Conservation (phyloP, 495 filamentous ascomycete species). For the Hypomontagnella submonticulosa region DNA sequence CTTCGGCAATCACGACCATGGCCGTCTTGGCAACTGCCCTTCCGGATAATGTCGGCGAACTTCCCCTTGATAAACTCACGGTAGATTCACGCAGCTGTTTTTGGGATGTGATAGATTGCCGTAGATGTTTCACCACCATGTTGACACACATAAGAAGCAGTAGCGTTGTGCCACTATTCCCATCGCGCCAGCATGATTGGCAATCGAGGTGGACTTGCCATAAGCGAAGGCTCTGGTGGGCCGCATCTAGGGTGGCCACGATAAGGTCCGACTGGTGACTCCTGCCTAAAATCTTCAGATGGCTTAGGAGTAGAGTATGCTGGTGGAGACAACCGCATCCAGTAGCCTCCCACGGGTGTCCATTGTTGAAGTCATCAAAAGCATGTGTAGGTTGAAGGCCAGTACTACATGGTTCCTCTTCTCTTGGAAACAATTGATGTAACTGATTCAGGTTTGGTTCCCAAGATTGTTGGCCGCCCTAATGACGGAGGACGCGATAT, state of each 20-base stretch:
- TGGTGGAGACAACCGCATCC: constrained; percentile 5
- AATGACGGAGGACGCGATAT: background rate
- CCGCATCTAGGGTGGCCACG: background rate
- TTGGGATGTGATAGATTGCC: background rate
- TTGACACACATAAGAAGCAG: constrained; percentile 2
- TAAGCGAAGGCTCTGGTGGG: background rate
- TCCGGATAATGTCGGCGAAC: background rate
- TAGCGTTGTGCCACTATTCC: background rate
- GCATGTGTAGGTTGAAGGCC: background rate
- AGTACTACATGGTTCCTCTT: background rate
- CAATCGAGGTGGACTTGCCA: background rate
- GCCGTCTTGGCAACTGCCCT: background rate
- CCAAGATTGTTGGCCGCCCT: constrained; percentile 1
- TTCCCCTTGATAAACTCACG: too few relatives aligned
- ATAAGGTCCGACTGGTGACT: background rate
- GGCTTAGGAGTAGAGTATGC: constrained; percentile 1
- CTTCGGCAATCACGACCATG: too few relatives aligned
- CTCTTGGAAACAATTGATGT: background rate
- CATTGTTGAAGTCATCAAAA: background rate
- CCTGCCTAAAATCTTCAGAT: background rate
- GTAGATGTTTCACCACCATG: background rate
- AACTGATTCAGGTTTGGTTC: background rate
- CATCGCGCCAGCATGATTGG: background rate
- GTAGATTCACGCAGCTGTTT: background rate
- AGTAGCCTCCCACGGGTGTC: background rate